Percentiles rank a stretch among this genome's conserved stretches.
phyloP scores from a whole-genome alignment of 495 filamentous ascomycete genomes.

The Annulohypoxylon nitens region DNA sequence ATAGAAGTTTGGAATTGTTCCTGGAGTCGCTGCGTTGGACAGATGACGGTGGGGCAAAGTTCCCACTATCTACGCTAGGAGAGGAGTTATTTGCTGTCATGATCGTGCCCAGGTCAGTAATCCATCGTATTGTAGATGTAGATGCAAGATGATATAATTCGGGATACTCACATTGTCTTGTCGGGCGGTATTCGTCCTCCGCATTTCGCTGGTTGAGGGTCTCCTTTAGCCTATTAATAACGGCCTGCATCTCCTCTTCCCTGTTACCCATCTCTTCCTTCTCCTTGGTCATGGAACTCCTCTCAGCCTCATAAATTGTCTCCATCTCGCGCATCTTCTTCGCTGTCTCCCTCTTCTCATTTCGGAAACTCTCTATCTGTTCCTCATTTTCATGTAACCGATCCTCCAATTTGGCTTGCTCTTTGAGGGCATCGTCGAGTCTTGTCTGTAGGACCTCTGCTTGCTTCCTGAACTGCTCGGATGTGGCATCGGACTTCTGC shows the following conservation, averaged over 20 bases:
- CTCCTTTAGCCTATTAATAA: conserved; percentile 92
- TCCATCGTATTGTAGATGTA: conserved; percentile 24
- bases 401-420: conserved; percentile 89
- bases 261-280: conserved; percentile 86
- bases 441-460: conserved; percentile 84
- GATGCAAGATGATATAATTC: conserved; percentile 13
- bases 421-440: conserved; percentile 84
- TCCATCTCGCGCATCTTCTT: conserved; percentile 90
- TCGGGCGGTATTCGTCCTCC: conserved; percentile 74
- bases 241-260: conserved; percentile 89
- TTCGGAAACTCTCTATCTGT: conserved; percentile 80
- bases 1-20: conserved; percentile 85
- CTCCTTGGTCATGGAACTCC: conserved; percentile 87
- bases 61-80: conserved; percentile 70
- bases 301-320: conserved; percentile 88
- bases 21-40: conserved; percentile 83
- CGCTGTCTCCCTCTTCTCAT: conserved; percentile 81
- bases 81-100: conserved; percentile 66
- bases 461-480: conserved; percentile 87
- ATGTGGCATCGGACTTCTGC: conserved; percentile 80
- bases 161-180: conserved; percentile 74
- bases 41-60: conserved; percentile 89
- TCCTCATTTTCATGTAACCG: conserved; percentile 84
- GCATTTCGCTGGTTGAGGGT: conserved; percentile 78
- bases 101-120: conserved; percentile 30